A percentile compares a stretch with the other conserved stretches of the same genome.
These are phyloP conservation scores for Lipomyces spencermartinsiae DNA, from an alignment of 805 yeast species.

Conservation along the genomic window DNA sequence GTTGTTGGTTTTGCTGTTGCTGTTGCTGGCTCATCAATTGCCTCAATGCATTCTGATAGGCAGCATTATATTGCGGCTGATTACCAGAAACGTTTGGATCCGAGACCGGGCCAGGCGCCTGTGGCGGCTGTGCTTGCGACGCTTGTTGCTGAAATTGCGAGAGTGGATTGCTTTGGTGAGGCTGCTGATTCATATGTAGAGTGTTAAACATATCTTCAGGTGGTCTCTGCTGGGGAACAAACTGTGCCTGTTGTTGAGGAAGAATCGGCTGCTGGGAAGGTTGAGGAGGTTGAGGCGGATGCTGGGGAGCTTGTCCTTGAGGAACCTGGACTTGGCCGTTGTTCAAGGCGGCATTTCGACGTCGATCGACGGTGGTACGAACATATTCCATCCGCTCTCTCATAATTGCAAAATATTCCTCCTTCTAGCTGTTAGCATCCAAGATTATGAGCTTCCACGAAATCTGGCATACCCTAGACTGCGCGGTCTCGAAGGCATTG, in stretches of 20 bases:
- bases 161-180: slow-evolving; percentile 25
- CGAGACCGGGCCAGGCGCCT: slow-evolving; percentile 1
- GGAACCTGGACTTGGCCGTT: slow-evolving; percentile 9
- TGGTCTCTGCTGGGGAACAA: background rate
- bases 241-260: slow-evolving; percentile 17
- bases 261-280: slow-evolving; percentile 13
- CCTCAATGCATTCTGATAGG: slow-evolving; percentile 33
- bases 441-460: background rate
- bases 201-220: slow-evolving; percentile 23
- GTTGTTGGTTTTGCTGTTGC: background rate
- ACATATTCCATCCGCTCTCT: slow-evolving; percentile 32
- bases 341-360: slow-evolving; percentile 2
- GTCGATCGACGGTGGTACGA: slow-evolving; percentile 25
- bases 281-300: slow-evolving; percentile 21
- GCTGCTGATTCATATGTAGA: slow-evolving; percentile 27
- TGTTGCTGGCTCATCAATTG: slow-evolving; percentile 33
- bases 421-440: slow-evolving; percentile 17
- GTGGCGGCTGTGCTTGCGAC: slow-evolving; percentile 19
- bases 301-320: slow-evolving; percentile 23
- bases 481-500: slow-evolving; percentile 33
- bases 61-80: slow-evolving; percentile 16
- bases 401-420: slow-evolving; percentile 30
- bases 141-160: slow-evolving; percentile 28
- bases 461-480: slow-evolving; percentile 21
- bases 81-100: slow-evolving; percentile 8